Conservation (phyloP, 768 basidiomycete genomes). For the Russula foetens region DNA sequence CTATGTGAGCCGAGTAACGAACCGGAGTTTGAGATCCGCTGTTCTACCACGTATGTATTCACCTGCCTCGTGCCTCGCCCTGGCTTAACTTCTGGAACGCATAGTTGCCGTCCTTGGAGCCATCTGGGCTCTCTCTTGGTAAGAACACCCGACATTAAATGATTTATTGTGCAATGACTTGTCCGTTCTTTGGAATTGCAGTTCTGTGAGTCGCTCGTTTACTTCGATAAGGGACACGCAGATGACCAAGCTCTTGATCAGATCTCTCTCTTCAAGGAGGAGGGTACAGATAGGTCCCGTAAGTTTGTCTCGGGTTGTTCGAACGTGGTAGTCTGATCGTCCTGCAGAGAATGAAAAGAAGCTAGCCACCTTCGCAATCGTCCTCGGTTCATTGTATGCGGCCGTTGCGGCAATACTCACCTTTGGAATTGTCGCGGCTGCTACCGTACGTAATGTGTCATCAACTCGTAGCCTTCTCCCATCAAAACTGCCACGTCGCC, state of each 20-base stretch:
- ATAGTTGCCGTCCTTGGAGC: constrained; percentile 38
- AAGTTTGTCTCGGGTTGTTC: constrained; percentile 22
- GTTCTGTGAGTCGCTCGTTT: constrained; percentile 1
- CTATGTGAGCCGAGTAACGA: constrained; percentile 50
- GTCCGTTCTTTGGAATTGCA: constrained; percentile 27
- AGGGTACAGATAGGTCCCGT: constrained; percentile 41
- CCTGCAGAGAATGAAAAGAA: constrained; percentile 34
- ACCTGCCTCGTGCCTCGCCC: neutral
- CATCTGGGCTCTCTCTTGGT: constrained; percentile 60
- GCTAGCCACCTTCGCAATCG: constrained; percentile 47
- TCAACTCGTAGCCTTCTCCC: neutral
- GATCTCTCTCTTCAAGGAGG: constrained; percentile 57
- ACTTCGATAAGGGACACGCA: neutral
- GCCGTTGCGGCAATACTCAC: constrained; percentile 42
- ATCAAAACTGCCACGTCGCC: neutral
- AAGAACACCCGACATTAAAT: constrained; percentile 25
- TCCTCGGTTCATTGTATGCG: constrained; percentile 52
- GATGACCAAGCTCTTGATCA: constrained; percentile 21
- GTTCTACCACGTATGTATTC: constrained; percentile 33
- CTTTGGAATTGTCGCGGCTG: constrained; percentile 46
- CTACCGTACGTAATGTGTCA: constrained; percentile 34
- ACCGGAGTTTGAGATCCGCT: constrained; percentile 52
- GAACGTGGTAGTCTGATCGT: neutral
- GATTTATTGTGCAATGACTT: constrained; percentile 3
- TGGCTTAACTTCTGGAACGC: neutral